A percentile compares a stretch with the other conserved stretches of the same genome.
Evolutionary conservation across 345 rosid species (phyloP).

Genomic region (Murraya koenigii): DNA sequence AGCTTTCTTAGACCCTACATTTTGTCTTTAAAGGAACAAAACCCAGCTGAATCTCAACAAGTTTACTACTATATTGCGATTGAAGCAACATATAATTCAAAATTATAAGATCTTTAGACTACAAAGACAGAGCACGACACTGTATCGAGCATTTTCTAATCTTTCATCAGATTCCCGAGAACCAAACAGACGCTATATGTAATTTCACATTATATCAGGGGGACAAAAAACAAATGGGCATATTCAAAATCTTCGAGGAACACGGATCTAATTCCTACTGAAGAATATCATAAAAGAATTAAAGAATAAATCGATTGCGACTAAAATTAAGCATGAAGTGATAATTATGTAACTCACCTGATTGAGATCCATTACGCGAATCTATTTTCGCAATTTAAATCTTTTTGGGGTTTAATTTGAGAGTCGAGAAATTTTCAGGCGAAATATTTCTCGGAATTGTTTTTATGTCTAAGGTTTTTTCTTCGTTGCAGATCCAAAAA

Average conservation of each 20-base stretch:
- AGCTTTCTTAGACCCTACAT: background rate
- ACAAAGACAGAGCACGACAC: background rate
- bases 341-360: conserved; percentile 27
- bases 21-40: background rate
- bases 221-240: conserved; percentile 2
- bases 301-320: background rate
- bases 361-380: conserved; percentile 36
- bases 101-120: background rate
- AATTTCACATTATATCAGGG: background rate
- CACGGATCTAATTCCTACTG: conserved; percentile 2
- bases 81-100: background rate
- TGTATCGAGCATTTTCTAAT: background rate
- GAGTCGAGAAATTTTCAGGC: background rate
- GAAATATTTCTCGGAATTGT: background rate
- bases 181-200: background rate
- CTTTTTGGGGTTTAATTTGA: background rate
- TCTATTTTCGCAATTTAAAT: background rate
- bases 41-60: background rate
- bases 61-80: background rate
- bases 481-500: background rate
- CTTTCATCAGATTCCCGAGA: background rate
- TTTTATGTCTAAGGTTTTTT: background rate
- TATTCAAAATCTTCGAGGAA: background rate
- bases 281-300: background rate
- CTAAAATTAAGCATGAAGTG: background rate